These are phyloP conservation scores for Bromus sterilis DNA, from an alignment of 176 grass and related monocot species.

Conservation along the genomic window DNA sequence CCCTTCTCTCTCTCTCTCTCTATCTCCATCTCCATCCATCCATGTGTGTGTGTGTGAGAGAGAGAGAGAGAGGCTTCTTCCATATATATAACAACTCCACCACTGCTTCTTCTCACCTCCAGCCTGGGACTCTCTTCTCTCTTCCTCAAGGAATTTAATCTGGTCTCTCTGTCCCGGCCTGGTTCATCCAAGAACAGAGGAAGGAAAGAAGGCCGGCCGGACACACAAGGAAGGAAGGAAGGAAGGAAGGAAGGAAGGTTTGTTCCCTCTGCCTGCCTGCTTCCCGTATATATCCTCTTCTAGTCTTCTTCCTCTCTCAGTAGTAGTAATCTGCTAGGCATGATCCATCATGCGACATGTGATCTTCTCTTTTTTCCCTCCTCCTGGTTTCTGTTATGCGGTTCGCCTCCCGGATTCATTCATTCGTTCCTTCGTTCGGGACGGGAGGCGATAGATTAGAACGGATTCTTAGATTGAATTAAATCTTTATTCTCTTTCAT, in stretches of 20 bases:
- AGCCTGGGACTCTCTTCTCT: not conserved
- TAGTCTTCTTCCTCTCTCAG: not conserved
- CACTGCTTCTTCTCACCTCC: conserved; percentile 11
- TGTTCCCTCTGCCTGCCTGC: not conserved
- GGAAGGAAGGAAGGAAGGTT: not conserved
- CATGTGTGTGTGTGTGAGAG: not conserved
- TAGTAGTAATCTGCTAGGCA: not conserved
- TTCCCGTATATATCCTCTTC: not conserved
- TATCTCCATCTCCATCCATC: not conserved
- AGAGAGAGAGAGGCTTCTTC: too few relatives aligned
- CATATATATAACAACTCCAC: conserved; percentile 27
- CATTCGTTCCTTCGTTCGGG: too few relatives aligned
- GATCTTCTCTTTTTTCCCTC: too few relatives aligned
- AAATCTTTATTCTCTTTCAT: too few relatives aligned
- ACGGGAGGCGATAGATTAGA: too few relatives aligned
- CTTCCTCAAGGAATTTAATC: not conserved
- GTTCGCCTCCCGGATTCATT: too few relatives aligned
- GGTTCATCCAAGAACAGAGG: conserved; percentile 2
- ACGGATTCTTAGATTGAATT: too few relatives aligned
- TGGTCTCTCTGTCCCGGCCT: not conserved
- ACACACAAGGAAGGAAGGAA: not conserved
- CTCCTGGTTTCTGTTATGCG: too few relatives aligned
- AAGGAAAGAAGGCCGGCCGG: not conserved
- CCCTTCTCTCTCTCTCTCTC: not conserved
- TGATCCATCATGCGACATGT: not conserved